phyloP scores from a whole-genome alignment of 345 rosid genomes.

The Salix dunnii region DNA sequence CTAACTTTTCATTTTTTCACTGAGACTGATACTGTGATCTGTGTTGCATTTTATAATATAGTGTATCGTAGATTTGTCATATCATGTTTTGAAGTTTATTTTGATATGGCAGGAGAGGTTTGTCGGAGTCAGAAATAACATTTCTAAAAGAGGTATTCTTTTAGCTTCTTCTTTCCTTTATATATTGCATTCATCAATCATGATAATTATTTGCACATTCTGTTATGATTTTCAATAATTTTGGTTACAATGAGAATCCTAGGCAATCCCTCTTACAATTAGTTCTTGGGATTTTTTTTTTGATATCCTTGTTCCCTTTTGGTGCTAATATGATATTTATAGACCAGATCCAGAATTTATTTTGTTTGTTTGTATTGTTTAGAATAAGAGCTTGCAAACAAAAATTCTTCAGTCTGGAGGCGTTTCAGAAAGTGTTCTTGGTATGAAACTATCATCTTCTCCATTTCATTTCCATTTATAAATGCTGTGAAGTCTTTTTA shows the following conservation, averaged over 20 bases:
- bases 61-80: background rate
- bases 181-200: constrained; percentile 12
- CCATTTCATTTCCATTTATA: constrained; percentile 7
- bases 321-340: background rate
- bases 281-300: background rate
- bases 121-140: constrained; percentile 78
- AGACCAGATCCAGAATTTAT: background rate
- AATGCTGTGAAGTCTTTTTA: constrained; percentile 7
- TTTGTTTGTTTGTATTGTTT: constrained; percentile 7
- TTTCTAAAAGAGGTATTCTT: constrained; percentile 69
- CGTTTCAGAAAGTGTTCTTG: constrained; percentile 57
- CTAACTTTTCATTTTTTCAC: background rate
- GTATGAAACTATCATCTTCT: constrained; percentile 36
- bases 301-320: background rate
- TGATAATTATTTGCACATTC: constrained; percentile 4
- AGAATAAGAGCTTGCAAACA: constrained; percentile 62
- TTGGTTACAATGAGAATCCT: background rate
- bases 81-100: background rate
- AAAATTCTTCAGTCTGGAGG: constrained; percentile 67
- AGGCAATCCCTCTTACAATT: background rate
- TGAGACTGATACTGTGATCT: background rate
- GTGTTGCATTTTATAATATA: background rate
- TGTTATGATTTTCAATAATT: background rate
- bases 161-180: constrained; percentile 6
- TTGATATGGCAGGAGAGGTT: constrained; percentile 72